Evolutionary conservation across 345 rosid species (phyloP), one percentile per base, ranked within the genome.

Genomic region (Dipteronia sinensis): DNA sequence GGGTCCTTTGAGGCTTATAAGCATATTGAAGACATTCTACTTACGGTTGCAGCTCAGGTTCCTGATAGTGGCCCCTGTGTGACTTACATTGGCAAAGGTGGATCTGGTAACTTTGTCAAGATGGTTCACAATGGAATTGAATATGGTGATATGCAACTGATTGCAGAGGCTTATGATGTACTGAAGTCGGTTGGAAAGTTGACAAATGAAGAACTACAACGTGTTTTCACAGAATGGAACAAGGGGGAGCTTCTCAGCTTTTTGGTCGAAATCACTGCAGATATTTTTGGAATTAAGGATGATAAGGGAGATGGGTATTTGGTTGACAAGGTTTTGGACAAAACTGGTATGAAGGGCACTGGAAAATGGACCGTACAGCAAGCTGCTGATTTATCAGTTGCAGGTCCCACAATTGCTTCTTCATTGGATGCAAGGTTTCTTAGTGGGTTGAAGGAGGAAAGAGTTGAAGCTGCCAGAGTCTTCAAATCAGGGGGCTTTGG

Each of bases 281-380:
- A 95, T 81, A 92, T 95, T 53, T 95, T 95, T 80, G 90, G 87
- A 67, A 90, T 95, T 76, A 89, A 89, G 85, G 97, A 95, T 61
- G 96, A 92, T 31, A 90, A 89, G 84, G 97, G 91, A 55, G 96
- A 93, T 19, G 99, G 99, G 10, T 75, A 90, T 78, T 83, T 95
- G 85, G 99, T 93, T 68, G 99, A 93, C 76, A 93, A 95, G 87
- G 97, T 95, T 66, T 81, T 95, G 83, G 99, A 95, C 84, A 95
- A 93, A 88, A 93, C 97, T 0, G 98, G 99, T 53, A 95, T 95
- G 98, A 95, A 95, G 80, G 98, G 98, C 76, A 95, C 98, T 6
- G 98, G 98, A 3, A 93, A 95, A 86, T 93, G 99, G 99, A 95
- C 99, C 0, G 99, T 95, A 19, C 99, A 95, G 79, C 99, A 95